These are phyloP conservation scores for Hansenula sp. DNA, from an alignment of 1,139 yeast genomes.

Conservation along the genomic window DNA sequence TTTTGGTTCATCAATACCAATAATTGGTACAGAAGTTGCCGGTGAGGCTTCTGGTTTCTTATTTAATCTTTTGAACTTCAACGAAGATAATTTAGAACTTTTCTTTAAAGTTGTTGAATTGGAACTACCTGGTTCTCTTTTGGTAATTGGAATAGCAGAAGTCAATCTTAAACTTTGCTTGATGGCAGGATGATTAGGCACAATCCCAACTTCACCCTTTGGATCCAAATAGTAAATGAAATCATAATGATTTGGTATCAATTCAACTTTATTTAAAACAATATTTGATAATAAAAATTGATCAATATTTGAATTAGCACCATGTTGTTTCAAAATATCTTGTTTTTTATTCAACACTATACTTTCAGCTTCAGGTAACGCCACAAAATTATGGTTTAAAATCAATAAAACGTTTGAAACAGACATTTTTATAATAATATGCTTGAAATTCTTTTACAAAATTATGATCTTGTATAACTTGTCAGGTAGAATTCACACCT, in stretches of 20 bases:
- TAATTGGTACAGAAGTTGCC: not conserved
- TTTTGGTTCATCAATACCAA: slow-evolving; percentile 1
- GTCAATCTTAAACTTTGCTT: slow-evolving; percentile 12
- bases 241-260: slow-evolving; percentile 18
- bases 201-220: slow-evolving; percentile 15
- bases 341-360: slow-evolving; percentile 15
- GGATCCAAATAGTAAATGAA: slow-evolving; percentile 21
- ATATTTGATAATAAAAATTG: slow-evolving; percentile 22
- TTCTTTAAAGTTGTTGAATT: slow-evolving; percentile 7
- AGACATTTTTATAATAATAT: slow-evolving; percentile 13
- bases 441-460: not conserved
- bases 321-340: slow-evolving; percentile 10
- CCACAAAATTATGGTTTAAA: slow-evolving; percentile 21
- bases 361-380: slow-evolving; percentile 18
- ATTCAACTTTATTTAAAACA: slow-evolving; percentile 17
- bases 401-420: slow-evolving; percentile 17
- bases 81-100: slow-evolving; percentile 21
- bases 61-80: slow-evolving; percentile 21
- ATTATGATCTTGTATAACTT: not conserved
- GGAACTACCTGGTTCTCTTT: not conserved
- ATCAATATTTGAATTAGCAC: slow-evolving; percentile 12
- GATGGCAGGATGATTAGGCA: slow-evolving; percentile 21
- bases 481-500: slow-evolving; percentile 1
- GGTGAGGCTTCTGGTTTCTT: slow-evolving; percentile 6
- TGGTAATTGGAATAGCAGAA: slow-evolving; percentile 2